Evolutionary conservation across 2,329 filamentous ascomycete species (phyloP), one percentile per base, ranked within the genome.

Genomic region (Lecanosticta acicola): DNA sequence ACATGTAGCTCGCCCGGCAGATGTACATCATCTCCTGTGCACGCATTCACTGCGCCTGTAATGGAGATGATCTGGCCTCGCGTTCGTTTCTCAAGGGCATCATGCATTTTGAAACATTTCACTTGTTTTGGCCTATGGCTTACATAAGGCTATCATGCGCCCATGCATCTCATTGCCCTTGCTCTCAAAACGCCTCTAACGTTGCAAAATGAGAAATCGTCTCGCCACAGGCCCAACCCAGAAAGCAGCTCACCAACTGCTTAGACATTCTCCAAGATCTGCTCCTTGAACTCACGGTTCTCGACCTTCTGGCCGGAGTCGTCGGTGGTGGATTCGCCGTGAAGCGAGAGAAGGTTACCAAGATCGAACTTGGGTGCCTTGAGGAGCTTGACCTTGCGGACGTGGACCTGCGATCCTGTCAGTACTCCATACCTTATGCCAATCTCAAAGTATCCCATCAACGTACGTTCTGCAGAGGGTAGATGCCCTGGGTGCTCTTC

Each of bases 361-460:
- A 98, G 85, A 71, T 98, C 93, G 79, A 98, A 97, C 82, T 98
- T 98, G 70, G 93, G 93, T 60, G 84, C 75, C 85, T 98, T 98
- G 65, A 98, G 80, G 64, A 98, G 87, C 85, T 98, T 98, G 69
- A 98, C 91, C 84, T 98, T 98, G 76, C 93, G 90, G 76, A 98
- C 95, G 81, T 98, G 93, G 68, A 97, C 90, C 90, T 97, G 64
- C 8, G 55, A 32, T 41, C 17, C 45, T 48, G 58, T 75, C 59
- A 75, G 66, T 58, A 39, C 47, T 29, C 24, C 26, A 29, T 18
- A 17, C 32, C 36, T 17, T 26, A 26, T 39, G 24, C 32, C 26
- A 20, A 26, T 41, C 4, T 17, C 24, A 13, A 32, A 24, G 14
- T 35, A 24, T 38, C 3, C 10, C 24, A 29, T 29, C 7, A 50